Conservation (phyloP, 129 eudicot genomes). For the Centella asiatica region DNA sequence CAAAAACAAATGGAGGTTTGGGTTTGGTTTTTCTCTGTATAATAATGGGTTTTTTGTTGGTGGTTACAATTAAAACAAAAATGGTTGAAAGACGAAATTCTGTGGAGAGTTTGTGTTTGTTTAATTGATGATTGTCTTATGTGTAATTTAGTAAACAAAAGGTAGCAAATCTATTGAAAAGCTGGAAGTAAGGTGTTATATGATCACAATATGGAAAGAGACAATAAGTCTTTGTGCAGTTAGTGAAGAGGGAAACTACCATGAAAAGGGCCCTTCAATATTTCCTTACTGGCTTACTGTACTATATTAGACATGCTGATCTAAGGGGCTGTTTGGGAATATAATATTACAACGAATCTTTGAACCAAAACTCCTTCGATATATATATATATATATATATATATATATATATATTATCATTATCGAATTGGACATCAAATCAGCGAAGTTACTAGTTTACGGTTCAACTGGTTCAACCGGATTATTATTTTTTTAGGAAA, state of each 20-base stretch:
- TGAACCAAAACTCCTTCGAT: neutral
- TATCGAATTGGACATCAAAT: too few species aligned
- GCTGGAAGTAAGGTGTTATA: slow-evolving; percentile 4
- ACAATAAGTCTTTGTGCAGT: neutral
- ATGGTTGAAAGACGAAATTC: neutral
- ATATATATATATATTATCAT: too few species aligned
- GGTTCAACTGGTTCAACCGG: too few species aligned
- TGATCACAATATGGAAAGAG: slow-evolving; percentile 11
- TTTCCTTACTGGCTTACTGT: neutral
- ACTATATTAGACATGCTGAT: neutral
- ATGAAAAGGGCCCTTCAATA: neutral
- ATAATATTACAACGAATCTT: neutral
- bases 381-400: too few species aligned
- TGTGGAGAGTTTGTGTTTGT: neutral
- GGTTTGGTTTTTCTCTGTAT: slow-evolving; percentile 3
- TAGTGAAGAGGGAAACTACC: slow-evolving; percentile 5
- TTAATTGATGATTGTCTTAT: slow-evolving; percentile 4
- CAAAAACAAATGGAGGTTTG: slow-evolving; percentile 7
- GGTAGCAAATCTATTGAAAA: slow-evolving; percentile 1
- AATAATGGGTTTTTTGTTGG: slow-evolving; percentile 11
- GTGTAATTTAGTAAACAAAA: neutral
- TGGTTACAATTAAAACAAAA: slow-evolving; percentile 9
- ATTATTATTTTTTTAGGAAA: too few species aligned
- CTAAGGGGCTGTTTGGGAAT: neutral
- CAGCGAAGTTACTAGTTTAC: too few species aligned